A percentile compares a stretch with the other conserved stretches of the same genome.
Evolutionary conservation across 805 yeast species (phyloP).

Genomic region (Candida xiaguanensis): DNA sequence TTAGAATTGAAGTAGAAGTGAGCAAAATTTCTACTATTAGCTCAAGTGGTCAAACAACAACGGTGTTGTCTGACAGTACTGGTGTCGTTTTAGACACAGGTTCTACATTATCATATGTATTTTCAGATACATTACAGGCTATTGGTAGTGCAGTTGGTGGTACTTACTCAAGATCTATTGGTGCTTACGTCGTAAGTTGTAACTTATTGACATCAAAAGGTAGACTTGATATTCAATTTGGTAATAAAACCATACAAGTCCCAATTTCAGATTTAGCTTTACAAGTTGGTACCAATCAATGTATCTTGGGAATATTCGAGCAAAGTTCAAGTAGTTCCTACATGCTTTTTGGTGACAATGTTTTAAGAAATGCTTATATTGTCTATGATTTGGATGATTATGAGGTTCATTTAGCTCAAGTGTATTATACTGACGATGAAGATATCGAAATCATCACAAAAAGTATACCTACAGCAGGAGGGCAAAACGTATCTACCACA

Average conservation of each 20-base stretch:
- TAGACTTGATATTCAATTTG: slow-evolving; percentile 45
- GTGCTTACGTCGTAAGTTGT: slow-evolving; percentile 49
- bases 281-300: slow-evolving; percentile 12
- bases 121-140: slow-evolving; percentile 28
- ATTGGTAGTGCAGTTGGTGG: slow-evolving; percentile 41
- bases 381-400: slow-evolving; percentile 61
- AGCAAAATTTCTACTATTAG: slow-evolving; percentile 26
- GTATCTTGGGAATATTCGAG: slow-evolving; percentile 26
- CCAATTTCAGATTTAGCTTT: slow-evolving; percentile 38
- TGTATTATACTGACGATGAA: slow-evolving; percentile 23
- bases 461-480: slow-evolving; percentile 7
- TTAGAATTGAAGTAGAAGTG: slow-evolving; percentile 48
- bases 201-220: slow-evolving; percentile 12
- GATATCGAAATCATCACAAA: slow-evolving; percentile 44
- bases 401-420: slow-evolving; percentile 51
- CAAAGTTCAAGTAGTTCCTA: slow-evolving; percentile 12
- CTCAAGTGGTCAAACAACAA: slow-evolving; percentile 11
- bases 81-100: slow-evolving; percentile 34
- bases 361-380: slow-evolving; percentile 60
- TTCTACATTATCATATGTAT: slow-evolving; percentile 41
- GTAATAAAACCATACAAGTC: slow-evolving; percentile 52
- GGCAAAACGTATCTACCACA: not conserved
- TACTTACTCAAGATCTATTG: slow-evolving; percentile 33
- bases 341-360: slow-evolving; percentile 57
- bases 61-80: slow-evolving; percentile 16